Evolutionary conservation across 2,329 filamentous ascomycete species (phyloP), one percentile per base, ranked within the genome.

Genomic region (Aspergillus aculeatus): DNA sequence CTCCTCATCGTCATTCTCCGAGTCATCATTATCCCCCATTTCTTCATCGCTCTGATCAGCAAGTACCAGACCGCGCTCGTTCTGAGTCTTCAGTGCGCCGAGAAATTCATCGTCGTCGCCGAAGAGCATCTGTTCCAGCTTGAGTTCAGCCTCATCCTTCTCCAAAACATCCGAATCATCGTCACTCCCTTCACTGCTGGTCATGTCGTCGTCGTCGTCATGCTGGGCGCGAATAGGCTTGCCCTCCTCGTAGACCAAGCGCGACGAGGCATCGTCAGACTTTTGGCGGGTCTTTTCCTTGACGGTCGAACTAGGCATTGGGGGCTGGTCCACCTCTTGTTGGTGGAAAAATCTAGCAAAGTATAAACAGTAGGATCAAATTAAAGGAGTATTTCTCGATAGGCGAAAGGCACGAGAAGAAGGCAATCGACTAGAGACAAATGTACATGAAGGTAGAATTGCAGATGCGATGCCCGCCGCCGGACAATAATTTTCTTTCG

Each of bases 41-140:
- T 72, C 71, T 7, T 69, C 65, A 48, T 70, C 71, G 56, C 67
- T 68, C 58, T 73, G 64, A 19, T 72, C 63, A 50, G 73, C 71
- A 10, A 78, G 69, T 55, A 73, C 74, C 61, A 76, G 75, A 57
- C 74, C 76, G 58, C 80, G 74, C 70, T 70, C 47, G 65, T 80
- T 70, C 80, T 86, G 76, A 75, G 78, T 70, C 78, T 89, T 89
- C 54, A 98, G 79, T 47, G 89, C 88, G 59, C 89, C 83, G 60
- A 88, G 84, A 75, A 98, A 98, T 35, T 88, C 90, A n/a, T 86
- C 84, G 50, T 89, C 87, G 77, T 96, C 90, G 57, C 95, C 95
- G 63, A 99, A 90, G 3, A 99, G 90, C 63, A 97, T 80, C 65
- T 88, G 86, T 79, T 97, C 94, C 31, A 97, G 85, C 73, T 94